A percentile compares a stretch with the other conserved stretches of the same genome.
These are phyloP conservation scores for Fusarium staphyleae DNA, from an alignment of 2,329 filamentous ascomycete species.

Conservation along the genomic window DNA sequence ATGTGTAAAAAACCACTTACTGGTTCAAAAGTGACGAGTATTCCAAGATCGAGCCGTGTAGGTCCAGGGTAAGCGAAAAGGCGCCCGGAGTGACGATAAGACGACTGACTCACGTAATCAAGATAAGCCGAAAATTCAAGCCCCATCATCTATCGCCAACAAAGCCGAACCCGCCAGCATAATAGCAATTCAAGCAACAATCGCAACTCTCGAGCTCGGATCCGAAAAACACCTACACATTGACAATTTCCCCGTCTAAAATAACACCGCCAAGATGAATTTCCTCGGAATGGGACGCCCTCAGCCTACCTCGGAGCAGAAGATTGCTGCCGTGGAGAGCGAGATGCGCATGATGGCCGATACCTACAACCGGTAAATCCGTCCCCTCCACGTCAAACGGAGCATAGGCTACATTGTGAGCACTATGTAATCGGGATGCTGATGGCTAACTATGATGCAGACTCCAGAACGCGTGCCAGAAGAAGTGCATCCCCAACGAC, in stretches of 20 bases:
- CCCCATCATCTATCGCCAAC: slow-evolving; percentile 14
- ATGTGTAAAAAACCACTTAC: too few species aligned
- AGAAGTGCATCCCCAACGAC: slow-evolving; percentile 90
- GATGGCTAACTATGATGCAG: slow-evolving; percentile 52
- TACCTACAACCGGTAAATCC: slow-evolving; percentile 90
- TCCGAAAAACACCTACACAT: slow-evolving; percentile 4
- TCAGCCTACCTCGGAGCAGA: slow-evolving; percentile 93
- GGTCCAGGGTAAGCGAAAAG: slow-evolving; percentile 29
- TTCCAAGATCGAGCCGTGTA: too few species aligned
- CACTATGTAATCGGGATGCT: too few species aligned
- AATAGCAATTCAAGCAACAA: slow-evolving; percentile 9
- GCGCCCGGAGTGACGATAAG: background rate
- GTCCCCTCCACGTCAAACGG: background rate
- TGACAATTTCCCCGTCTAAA: background rate
- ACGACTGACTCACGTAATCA: slow-evolving; percentile 40
- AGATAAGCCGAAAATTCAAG: slow-evolving; percentile 40
- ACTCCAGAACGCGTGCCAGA: slow-evolving; percentile 85
- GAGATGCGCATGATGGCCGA: slow-evolving; percentile 98
- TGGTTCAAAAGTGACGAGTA: too few species aligned
- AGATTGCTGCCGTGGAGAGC: slow-evolving; percentile 94
- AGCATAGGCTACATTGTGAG: too few species aligned
- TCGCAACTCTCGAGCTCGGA: slow-evolving; percentile 16
- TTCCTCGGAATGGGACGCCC: slow-evolving; percentile 64
- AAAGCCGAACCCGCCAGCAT: slow-evolving; percentile 11
- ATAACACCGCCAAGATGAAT: slow-evolving; percentile 48